Base-by-base conservation (phyloP, 225 moss, liverwort and hornwort species). In the Lunularia cruciata region DNA sequence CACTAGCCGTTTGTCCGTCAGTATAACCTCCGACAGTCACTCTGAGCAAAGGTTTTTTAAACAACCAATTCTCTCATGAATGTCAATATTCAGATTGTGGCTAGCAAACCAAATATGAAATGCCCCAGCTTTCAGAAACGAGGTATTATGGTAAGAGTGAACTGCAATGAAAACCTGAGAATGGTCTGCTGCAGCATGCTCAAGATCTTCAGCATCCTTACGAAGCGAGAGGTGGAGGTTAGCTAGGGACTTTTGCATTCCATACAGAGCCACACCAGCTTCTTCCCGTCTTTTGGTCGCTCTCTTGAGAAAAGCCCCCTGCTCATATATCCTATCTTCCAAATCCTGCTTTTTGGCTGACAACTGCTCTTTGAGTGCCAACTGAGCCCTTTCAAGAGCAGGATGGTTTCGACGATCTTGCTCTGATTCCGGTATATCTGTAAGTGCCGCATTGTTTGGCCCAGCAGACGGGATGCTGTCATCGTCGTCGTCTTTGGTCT, bases 231-330 rank as follows among this genome's bases (percentile, higher is more conserved):
- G 51, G 35, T 83, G 82, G 20, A 83, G 74, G 55, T 30, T 68
- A 13, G 72, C 82, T 23, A 83, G 57, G 20, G 82, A 51, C 54
- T 83, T 83, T 47, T 78, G 82, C 82, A 78, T 75, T 63, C 82
- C 78, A 65, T 83, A 83, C 52, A 83, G 32, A 0, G 75, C 75
- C 56, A 83, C 82, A 23, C 82, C 82, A 55, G 45, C 82, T 58
- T 78, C 82, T 70, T 83, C 82, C 32, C 82, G 68, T 34, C 82
- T 76, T 23, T 53, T 75, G 1, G 72, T 64, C 36, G 82, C 75
- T 53, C 75, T 63, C 37, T 67, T 73, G 3, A 83, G 69, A 57
- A 75, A 64, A 23, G 47, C 57, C 11, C 82, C 63, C 64, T 83
- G 82, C 39, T 83, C 82, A 55, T 83, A 83, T 27, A 39, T 64